Percentiles rank a stretch among this genome's conserved stretches.
Conservation (phyloP, 225 moss, liverwort and hornwort species). For the Antitrichia curtipendula region DNA sequence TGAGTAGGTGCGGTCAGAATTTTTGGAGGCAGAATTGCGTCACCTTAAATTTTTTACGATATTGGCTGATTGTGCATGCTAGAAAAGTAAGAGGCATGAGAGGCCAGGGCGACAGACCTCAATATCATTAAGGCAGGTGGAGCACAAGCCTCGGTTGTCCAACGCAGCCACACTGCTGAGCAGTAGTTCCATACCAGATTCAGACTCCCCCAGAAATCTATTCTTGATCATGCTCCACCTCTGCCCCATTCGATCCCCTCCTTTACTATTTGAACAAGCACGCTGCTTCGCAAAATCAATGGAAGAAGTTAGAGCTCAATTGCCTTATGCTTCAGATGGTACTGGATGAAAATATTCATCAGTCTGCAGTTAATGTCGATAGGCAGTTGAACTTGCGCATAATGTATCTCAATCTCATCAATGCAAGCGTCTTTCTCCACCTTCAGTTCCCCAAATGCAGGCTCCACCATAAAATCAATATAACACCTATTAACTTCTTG, state of each 20-base stretch:
- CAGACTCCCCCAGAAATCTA: constrained; percentile 1
- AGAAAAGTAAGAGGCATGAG: not conserved
- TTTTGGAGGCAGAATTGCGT: not conserved
- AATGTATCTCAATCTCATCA: not conserved
- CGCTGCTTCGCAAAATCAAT: not conserved
- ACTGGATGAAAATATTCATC: not conserved
- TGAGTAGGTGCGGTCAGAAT: not conserved
- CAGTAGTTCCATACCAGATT: not conserved
- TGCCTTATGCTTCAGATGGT: not conserved
- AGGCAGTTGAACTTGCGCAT: not conserved
- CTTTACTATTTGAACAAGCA: not conserved
- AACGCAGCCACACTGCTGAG: constrained; percentile 18
- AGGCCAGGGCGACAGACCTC: constrained; percentile 1
- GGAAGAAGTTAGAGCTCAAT: not conserved
- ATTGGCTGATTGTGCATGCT: not conserved
- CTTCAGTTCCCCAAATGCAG: not conserved
- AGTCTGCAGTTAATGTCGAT: not conserved
- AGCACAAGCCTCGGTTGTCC: constrained; percentile 6
- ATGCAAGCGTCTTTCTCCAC: not conserved
- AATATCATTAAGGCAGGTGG: constrained; percentile 9
- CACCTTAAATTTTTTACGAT: not conserved
- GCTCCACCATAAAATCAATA: not conserved
- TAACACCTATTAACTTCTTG: not conserved
- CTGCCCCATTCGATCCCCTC: constrained; percentile 18
- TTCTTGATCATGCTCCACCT: constrained; percentile 24